Evolutionary conservation across 345 rosid genomes (phyloP), one percentile per base, ranked within the genome.

Genomic region (Pistacia integerrima): DNA sequence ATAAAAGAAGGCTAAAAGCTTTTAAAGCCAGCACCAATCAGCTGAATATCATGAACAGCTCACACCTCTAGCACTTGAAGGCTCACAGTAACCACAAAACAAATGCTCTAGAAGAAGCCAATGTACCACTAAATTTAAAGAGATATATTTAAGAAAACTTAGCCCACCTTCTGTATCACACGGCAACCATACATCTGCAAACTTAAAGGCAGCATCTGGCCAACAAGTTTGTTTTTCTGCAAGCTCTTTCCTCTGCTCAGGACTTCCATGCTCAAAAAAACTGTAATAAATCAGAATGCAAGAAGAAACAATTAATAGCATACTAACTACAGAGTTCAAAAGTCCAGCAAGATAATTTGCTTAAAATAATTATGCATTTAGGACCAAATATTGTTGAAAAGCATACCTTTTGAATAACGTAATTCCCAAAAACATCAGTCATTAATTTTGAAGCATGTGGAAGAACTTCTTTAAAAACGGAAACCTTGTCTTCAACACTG

Each of bases 151-250:
- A n/a, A n/a, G n/a, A n/a, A n/a, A 80, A 60, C 4, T 55, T 55
- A 68, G 36, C 69, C 69, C 81, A 94, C 99, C 98, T 97, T 97
- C 77, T 97, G 98, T 81, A 97, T 94, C 75, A 97, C 99, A 74
- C 99, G 97, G 66, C 99, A 94, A 66, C 99, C 99, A 82, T 97
- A 97, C 99, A 97, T 97, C 83, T 97, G 99, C 81, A 97, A 80
- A 84, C 99, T 92, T 83, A 97, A 84, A 72, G 90, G 86, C 82
- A 97, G 75, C 87, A 94, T 89, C 83, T 94, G 94, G 74, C 97
- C 97, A 76, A 83, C 80, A 82, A 97, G 95, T 76, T 94, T 94
- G 87, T 84, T n/a, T n/a, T n/a, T n/a, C 82, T n/a, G 94, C 93
- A 64, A 97, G 97, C 77, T 92, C 94, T 82, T 89, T 90, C 71